phyloP scores from a whole-genome alignment of 2,329 filamentous ascomycete genomes.

The Colletotrichum trifolii region DNA sequence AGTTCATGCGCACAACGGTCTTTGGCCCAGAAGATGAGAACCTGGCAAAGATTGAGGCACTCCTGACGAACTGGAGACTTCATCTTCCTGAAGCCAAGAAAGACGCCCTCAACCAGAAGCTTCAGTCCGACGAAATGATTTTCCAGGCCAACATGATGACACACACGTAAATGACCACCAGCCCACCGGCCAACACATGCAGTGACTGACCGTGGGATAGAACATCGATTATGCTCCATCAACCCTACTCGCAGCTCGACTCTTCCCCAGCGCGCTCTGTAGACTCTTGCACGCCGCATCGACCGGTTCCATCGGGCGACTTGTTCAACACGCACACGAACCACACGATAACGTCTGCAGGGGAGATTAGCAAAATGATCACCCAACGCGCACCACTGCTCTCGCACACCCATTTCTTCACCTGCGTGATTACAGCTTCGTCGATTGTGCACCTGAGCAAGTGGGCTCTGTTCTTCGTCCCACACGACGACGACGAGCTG shows the following conservation, averaged over 20 bases:
- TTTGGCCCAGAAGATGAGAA: constrained; percentile 65
- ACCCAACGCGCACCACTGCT: constrained; percentile 78
- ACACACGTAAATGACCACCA: constrained; percentile 55
- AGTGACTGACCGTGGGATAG: constrained; percentile 43
- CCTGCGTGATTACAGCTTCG: constrained; percentile 80
- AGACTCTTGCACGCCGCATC: constrained; percentile 75
- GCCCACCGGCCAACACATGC: background rate
- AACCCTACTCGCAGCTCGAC: constrained; percentile 81
- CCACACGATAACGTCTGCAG: constrained; percentile 83
- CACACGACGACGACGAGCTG: constrained; percentile 71
- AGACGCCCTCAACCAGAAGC: constrained; percentile 75
- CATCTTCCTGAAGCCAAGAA: constrained; percentile 80
- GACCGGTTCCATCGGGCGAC: constrained; percentile 59
- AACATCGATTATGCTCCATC: constrained; percentile 79
- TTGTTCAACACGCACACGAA: constrained; percentile 76
- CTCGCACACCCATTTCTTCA: constrained; percentile 86
- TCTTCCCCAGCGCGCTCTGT: constrained; percentile 67
- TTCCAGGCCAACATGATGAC: constrained; percentile 90
- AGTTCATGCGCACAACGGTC: constrained; percentile 72
- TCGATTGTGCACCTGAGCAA: constrained; percentile 86
- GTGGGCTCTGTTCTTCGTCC: constrained; percentile 74
- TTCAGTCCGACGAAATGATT: constrained; percentile 86
- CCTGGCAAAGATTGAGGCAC: constrained; percentile 61
- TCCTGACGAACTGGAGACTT: constrained; percentile 79
- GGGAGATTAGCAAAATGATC: constrained; percentile 79